These are phyloP conservation scores for Podospora appendiculata DNA, from an alignment of 495 filamentous ascomycete genomes.

Conservation along the genomic window DNA sequence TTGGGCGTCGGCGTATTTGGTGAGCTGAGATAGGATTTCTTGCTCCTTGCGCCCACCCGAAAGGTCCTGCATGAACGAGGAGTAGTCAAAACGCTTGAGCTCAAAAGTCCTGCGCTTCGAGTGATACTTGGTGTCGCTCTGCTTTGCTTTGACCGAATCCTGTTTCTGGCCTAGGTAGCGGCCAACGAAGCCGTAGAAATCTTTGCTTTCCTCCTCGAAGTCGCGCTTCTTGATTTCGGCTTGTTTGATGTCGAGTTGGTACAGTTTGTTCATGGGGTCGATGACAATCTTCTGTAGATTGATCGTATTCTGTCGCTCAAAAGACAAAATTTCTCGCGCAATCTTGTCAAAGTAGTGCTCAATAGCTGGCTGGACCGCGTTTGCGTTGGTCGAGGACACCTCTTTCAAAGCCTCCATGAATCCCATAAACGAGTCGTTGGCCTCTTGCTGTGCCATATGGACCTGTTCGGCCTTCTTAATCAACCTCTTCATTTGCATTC, in stretches of 20 bases:
- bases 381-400: conserved; percentile 82
- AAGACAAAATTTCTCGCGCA: conserved; percentile 78
- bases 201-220: conserved; percentile 96
- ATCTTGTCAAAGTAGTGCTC: conserved; percentile 99
- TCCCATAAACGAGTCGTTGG: conserved; percentile 72
- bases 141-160: conserved; percentile 95
- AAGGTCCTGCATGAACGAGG: conserved; percentile 97
- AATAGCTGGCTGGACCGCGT: conserved; percentile 88
- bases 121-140: conserved; percentile 96
- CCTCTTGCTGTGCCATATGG: conserved; percentile 66
- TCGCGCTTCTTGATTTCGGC: conserved; percentile 95
- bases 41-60: conserved; percentile 97
- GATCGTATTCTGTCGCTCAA: conserved; percentile 73
- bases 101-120: conserved; percentile 89
- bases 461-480: conserved; percentile 85
- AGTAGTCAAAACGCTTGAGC: conserved; percentile 96
- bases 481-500: conserved; percentile 89
- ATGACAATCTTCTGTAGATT: conserved; percentile 91
- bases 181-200: conserved; percentile 92
- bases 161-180: conserved; percentile 92
- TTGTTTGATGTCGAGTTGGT: conserved; percentile 94
- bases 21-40: conserved; percentile 91
- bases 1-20: conserved; percentile 89
- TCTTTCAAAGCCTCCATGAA: conserved; percentile 88
- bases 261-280: conserved; percentile 84